Percentiles rank a stretch among this genome's conserved stretches.
Evolutionary conservation across 1,139 yeast species (phyloP).

Genomic region (Debaryomycetaceae sp.): DNA sequence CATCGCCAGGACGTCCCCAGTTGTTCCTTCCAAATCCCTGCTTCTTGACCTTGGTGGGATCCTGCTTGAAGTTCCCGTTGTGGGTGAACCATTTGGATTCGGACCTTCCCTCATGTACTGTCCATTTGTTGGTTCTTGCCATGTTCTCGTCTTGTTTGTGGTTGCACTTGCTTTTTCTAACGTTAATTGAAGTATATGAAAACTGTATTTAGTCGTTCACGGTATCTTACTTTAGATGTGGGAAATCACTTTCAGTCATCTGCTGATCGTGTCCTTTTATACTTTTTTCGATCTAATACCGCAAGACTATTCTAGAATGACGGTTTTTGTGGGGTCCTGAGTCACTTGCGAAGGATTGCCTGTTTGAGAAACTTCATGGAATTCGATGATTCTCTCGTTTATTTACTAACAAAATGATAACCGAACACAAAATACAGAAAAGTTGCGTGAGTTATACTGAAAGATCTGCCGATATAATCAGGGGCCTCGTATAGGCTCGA

Average conservation of each 20-base stretch:
- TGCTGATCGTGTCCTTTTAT: too few species aligned
- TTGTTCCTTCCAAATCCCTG: conserved; percentile 80
- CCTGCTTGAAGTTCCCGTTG: conserved; percentile 60
- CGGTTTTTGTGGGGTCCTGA: background rate
- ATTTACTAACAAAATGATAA: too few species aligned
- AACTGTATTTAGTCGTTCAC: background rate
- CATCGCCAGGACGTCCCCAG: conserved; percentile 75
- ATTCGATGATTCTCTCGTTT: too few species aligned
- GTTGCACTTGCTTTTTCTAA: too few species aligned
- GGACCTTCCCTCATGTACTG: conserved; percentile 56
- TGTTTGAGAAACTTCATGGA: background rate
- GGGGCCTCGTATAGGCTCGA: too few species aligned
- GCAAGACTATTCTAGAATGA: background rate
- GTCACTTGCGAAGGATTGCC: background rate
- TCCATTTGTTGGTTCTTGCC: conserved; percentile 88
- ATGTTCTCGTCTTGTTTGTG: too few species aligned
- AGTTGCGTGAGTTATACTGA: too few species aligned
- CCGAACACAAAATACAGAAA: too few species aligned
- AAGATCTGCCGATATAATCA: too few species aligned
- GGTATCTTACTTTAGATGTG: too few species aligned
- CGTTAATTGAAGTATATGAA: background rate
- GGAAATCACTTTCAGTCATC: too few species aligned
- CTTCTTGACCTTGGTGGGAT: conserved; percentile 78
- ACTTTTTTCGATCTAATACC: too few species aligned
- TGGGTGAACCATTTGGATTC: conserved; percentile 76